Evolutionary conservation across 352 stramenopile genomes (phyloP).

Genomic region (Phytophthora boehmeriae): DNA sequence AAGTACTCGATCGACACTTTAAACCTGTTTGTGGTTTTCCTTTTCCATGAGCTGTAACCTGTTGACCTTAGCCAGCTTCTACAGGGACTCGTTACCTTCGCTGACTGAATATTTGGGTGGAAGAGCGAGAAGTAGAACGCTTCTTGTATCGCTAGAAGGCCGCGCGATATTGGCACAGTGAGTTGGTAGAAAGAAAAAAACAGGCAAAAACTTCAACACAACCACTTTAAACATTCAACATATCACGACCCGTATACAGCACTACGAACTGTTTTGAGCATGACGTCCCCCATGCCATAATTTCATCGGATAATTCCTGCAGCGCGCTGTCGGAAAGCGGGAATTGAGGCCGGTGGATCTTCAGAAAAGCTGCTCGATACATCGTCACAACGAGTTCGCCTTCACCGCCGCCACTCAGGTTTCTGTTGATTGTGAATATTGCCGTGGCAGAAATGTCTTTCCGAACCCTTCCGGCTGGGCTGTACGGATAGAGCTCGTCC

Average conservation of each 20-base stretch:
- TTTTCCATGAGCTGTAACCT: too few species aligned
- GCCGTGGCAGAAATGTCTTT: constrained; percentile 42
- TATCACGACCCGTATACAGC: constrained; percentile 17
- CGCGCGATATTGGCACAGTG: too few species aligned
- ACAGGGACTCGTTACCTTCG: too few species aligned
- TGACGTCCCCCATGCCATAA: constrained; percentile 30
- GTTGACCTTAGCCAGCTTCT: too few species aligned
- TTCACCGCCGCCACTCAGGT: background rate
- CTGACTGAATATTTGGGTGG: too few species aligned
- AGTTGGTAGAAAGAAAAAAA: too few species aligned
- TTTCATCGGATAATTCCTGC: constrained; percentile 15
- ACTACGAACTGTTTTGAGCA: constrained; percentile 26
- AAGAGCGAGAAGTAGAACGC: too few species aligned
- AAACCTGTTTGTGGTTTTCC: too few species aligned
- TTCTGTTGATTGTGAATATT: constrained; percentile 13
- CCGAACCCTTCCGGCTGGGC: constrained; percentile 27
- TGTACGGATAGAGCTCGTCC: constrained; percentile 51
- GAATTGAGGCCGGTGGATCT: constrained; percentile 29
- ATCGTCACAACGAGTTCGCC: constrained; percentile 34
- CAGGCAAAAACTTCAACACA: background rate
- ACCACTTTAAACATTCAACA: background rate
- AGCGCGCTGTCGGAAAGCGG: constrained; percentile 11
- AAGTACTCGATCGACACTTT: too few species aligned
- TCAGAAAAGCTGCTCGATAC: constrained; percentile 28
- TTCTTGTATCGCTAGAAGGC: too few species aligned